phyloP scores from a whole-genome alignment of 2,329 filamentous ascomycete genomes.

The Fusarium mangiferae region DNA sequence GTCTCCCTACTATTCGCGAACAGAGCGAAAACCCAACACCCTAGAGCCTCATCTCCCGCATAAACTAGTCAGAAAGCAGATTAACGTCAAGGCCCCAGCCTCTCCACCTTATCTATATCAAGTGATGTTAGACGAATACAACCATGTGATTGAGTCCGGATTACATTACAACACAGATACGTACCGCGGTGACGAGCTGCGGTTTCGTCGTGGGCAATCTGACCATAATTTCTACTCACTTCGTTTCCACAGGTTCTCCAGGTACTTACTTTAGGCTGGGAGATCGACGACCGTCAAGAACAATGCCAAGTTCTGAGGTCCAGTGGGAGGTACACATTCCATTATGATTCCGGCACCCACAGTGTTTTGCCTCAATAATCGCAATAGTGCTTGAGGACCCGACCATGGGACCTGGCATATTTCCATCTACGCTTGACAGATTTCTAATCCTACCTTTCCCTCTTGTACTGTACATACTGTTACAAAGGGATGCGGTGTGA shows the following conservation, averaged over 20 bases:
- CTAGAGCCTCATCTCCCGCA: slow-evolving; percentile 38
- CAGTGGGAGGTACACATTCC: slow-evolving; percentile 9
- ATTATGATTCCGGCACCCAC: background rate
- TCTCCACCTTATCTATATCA: slow-evolving; percentile 35
- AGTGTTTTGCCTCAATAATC: background rate
- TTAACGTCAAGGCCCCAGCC: slow-evolving; percentile 31
- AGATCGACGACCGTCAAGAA: background rate
- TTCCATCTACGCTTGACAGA: background rate
- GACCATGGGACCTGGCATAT: background rate
- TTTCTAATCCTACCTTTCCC: background rate
- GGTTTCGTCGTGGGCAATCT: background rate
- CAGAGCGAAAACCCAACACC: slow-evolving; percentile 5
- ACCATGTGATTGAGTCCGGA: slow-evolving; percentile 40
- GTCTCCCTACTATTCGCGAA: slow-evolving; percentile 20
- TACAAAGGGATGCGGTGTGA: slow-evolving; percentile 21
- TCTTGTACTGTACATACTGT: background rate
- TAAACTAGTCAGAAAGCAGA: slow-evolving; percentile 34
- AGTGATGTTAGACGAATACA: slow-evolving; percentile 43
- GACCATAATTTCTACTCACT: background rate
- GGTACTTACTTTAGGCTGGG: background rate
- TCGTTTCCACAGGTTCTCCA: background rate
- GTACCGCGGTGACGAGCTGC: background rate
- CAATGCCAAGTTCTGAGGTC: background rate
- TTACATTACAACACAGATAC: background rate
- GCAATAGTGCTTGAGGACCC: background rate